Percentiles rank a stretch among this genome's conserved stretches.
These are phyloP conservation scores for Phlebiopsis gigantea DNA, from an alignment of 768 basidiomycete genomes.

Conservation along the genomic window DNA sequence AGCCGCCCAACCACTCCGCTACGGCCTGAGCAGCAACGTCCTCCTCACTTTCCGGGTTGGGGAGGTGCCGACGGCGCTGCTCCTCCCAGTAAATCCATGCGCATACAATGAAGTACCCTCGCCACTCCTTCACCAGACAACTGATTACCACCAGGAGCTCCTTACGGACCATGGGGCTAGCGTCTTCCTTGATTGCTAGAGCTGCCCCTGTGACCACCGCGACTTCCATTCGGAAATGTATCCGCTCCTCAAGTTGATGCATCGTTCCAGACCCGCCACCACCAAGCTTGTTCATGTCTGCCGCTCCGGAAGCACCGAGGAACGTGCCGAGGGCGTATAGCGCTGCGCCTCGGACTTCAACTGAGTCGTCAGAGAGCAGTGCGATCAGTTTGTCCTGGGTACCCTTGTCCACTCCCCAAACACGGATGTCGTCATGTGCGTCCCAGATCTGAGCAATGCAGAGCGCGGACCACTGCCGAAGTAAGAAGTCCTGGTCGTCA, in stretches of 20 bases:
- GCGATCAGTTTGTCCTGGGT: slow-evolving; percentile 79
- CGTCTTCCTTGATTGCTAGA: slow-evolving; percentile 87
- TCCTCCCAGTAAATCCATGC: slow-evolving; percentile 98
- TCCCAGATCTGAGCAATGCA: slow-evolving; percentile 98
- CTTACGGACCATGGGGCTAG: slow-evolving; percentile 93
- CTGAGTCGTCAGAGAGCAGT: slow-evolving; percentile 79
- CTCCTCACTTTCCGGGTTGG: slow-evolving; percentile 44
- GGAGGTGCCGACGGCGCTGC: slow-evolving; percentile 54
- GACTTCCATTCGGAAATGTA: slow-evolving; percentile 85
- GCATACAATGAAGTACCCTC: slow-evolving; percentile 92
- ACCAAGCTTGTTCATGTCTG: slow-evolving; percentile 59
- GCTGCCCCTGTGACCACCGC: slow-evolving; percentile 87
- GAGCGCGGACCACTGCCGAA: slow-evolving; percentile 91
- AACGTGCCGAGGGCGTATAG: slow-evolving; percentile 91
- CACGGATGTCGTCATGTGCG: slow-evolving; percentile 83
- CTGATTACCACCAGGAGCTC: slow-evolving; percentile 89
- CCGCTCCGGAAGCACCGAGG: slow-evolving; percentile 81
- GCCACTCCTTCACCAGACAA: slow-evolving; percentile 92
- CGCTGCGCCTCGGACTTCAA: slow-evolving; percentile 89
- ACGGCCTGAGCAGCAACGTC: slow-evolving; percentile 70
- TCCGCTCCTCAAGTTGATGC: slow-evolving; percentile 67
- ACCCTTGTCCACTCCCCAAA: slow-evolving; percentile 70
- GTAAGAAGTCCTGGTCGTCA: slow-evolving; percentile 85
- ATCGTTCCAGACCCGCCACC: slow-evolving; percentile 85
- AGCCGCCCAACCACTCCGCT: slow-evolving; percentile 70